A percentile compares a stretch with the other conserved stretches of the same genome.
Evolutionary conservation across 202 grass and related monocot species (phyloP).

Genomic region (Brachypodium distachyon): DNA sequence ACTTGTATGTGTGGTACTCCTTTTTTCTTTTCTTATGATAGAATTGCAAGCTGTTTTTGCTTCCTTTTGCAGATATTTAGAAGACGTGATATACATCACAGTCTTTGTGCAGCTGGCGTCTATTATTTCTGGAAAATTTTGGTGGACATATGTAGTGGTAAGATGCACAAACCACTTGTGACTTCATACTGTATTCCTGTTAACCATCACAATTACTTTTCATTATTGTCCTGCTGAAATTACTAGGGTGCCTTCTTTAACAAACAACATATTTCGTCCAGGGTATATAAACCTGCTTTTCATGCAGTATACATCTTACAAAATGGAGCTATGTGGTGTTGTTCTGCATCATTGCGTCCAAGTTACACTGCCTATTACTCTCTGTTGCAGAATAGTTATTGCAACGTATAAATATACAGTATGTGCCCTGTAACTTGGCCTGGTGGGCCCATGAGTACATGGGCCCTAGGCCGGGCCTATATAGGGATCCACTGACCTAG

Average conservation of each 20-base stretch:
- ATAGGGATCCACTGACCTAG: too few relatives aligned
- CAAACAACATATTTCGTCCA: not conserved
- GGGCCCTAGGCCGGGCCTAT: too few relatives aligned
- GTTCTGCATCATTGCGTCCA: not conserved
- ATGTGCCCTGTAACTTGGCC: too few relatives aligned
- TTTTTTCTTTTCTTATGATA: not conserved
- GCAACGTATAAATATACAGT: too few relatives aligned
- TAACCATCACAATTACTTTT: not conserved
- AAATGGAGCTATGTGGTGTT: not conserved
- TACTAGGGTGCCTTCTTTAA: not conserved
- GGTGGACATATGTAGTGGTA: slow-evolving; percentile 97
- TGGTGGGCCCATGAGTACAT: too few relatives aligned
- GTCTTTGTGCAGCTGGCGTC: slow-evolving; percentile 79
- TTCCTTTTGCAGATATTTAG: slow-evolving; percentile 56
- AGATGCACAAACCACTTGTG: slow-evolving; percentile 5
- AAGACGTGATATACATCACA: slow-evolving; percentile 94
- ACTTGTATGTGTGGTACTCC: not conserved
- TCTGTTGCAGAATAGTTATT: too few relatives aligned
- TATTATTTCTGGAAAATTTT: slow-evolving; percentile 93
- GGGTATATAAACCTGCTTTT: not conserved
- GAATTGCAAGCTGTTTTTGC: not conserved
- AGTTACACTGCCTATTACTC: not conserved
- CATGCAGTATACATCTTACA: not conserved
- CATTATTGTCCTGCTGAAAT: not conserved
- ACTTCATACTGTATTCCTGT: slow-evolving; percentile 7